Conservation (phyloP, 2,329 filamentous ascomycete genomes). For the Nothophaeocryptopus gaeumannii region DNA sequence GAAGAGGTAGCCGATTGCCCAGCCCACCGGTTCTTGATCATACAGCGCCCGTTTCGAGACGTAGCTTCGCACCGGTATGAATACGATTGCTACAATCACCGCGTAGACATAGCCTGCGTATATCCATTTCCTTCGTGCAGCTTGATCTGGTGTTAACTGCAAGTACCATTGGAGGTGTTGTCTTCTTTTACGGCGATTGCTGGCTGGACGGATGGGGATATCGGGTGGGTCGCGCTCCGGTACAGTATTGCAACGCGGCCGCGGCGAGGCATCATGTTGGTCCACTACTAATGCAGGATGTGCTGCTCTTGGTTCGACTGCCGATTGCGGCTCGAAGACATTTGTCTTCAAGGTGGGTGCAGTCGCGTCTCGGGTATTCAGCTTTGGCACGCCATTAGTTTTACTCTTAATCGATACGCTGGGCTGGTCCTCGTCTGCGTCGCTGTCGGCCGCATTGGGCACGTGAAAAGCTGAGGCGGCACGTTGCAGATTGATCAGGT, state of each 20-base stretch:
- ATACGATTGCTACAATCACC: constrained; percentile 62
- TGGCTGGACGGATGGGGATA: constrained; percentile 2
- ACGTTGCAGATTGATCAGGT: constrained; percentile 35
- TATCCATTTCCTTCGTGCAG: constrained; percentile 71
- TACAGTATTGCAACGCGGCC: constrained; percentile 27
- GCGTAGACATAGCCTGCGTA: constrained; percentile 79
- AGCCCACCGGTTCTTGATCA: constrained; percentile 79
- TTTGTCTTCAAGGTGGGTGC: constrained; percentile 17
- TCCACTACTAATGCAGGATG: constrained; percentile 4
- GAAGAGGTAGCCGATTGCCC: constrained; percentile 86
- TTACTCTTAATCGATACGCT: constrained; percentile 23
- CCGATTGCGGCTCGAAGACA: constrained; percentile 22
- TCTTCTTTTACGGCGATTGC: constrained; percentile 47
- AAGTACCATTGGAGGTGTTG: constrained; percentile 72
- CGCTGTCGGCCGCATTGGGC: constrained; percentile 37
- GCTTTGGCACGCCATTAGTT: constrained; percentile 19
- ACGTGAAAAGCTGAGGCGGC: constrained; percentile 28
- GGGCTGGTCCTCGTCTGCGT: constrained; percentile 47
- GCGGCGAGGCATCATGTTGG: constrained; percentile 8
- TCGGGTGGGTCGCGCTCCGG: constrained; percentile 19
- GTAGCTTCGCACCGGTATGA: constrained; percentile 69
- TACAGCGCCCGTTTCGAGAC: constrained; percentile 65
- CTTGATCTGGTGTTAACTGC: constrained; percentile 75
- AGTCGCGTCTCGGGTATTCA: constrained; percentile 20
- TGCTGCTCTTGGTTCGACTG: constrained; percentile 20